Evolutionary conservation across 306 rosid species (phyloP).

Genomic region (barrel medic (Medicago truncatula)): MtrunA17r5.0-ANR NC_053049.1:17066001-17066500

Average conservation of each 20-base stretch:
- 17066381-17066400: constrained; percentile 11
- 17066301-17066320: constrained; percentile 94
- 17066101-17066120: not conserved
- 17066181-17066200: constrained; percentile 24
- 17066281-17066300: constrained; percentile 92
- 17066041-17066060: not conserved
- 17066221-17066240: constrained; percentile 87
- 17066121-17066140: not conserved
- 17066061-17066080: not conserved
- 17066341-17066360: constrained; percentile 66
- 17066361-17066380: constrained; percentile 59
- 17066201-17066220: constrained; percentile 83
- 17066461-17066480: constrained; percentile 95
- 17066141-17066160: constrained; percentile 12
- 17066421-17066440: constrained; percentile 11
- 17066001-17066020: not conserved
- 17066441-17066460: constrained; percentile 36
- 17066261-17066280: constrained; percentile 94
- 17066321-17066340: constrained; percentile 88
- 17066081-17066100: not conserved
- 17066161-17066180: constrained; percentile 4
- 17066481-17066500: constrained; percentile 83
- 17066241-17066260: constrained; percentile 96
- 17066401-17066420: constrained; percentile 34
- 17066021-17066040: not conserved